Evolutionary conservation across 345 rosid species (phyloP), one percentile per base, ranked within the genome.

Genomic region (Moricandia arvensis): DNA sequence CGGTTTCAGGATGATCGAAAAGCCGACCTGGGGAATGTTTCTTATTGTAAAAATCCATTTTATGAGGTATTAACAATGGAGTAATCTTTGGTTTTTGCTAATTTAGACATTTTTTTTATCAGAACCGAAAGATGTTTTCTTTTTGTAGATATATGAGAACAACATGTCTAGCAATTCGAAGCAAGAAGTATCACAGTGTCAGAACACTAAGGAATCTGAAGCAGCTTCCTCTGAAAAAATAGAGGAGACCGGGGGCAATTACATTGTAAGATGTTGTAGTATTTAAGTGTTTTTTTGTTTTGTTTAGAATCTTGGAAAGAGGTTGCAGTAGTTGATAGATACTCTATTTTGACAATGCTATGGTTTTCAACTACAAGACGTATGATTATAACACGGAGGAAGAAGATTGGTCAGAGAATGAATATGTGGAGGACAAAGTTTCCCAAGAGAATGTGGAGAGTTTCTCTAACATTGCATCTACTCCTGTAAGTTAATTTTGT

Each of bases 1-100:
- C 82, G 86, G 87, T 83, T 85, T 68, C 86, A 83, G 8, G 73
- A 76, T 80, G 80, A 80, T 61, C 82, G 83, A 83, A 17, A 68
- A 47, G 12, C 70, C 63, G 82, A 86, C 73, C 18, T 17, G 26
- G 71, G 38, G 21, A 75, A 70, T 64, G 83, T 85, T 73, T 10
- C 58, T 65, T 8, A 0, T 10, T 6, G 53, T 21, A 87, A 82
- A 71, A 51, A 33, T 17, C 29, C n/a, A 11, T 12, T 24, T 11
- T 79, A 79, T 71, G 51, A 8, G 66, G 79, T 75, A 62, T 11
- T 2, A 2, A 71, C 16, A 45, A 31, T 9, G 0, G 16, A 38
- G 21, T 65, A 41, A 30, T 41, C 59, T 49, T 68, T n/a, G 13
- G 8, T 35, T 27, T 61, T 41, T 16, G 21, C 24, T 41, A 7